Base-by-base conservation (phyloP, 2,329 filamentous ascomycete species). In the Alternaria dauci region DNA sequence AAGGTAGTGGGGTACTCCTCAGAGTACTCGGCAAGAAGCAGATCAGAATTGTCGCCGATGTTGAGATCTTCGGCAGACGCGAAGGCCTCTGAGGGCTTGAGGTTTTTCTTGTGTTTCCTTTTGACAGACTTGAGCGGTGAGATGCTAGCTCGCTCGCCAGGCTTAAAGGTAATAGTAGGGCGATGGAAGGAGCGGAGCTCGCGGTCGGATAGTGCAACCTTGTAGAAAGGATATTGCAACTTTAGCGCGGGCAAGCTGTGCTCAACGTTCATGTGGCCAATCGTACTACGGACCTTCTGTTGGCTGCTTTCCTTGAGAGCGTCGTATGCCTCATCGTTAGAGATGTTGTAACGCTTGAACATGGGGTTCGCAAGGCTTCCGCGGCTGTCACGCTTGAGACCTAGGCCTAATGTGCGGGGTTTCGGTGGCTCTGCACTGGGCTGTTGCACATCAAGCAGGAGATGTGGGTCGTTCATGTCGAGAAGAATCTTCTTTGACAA, bases 251-350 rank as follows among this genome's bases (percentile, higher is more conserved):
- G 94, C 83, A 97, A 85, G 78, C 92, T 94, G 81, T 99, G 95
- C 77, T 99, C 95, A 42, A 99, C 89, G n/a, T 91, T 89, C 63
- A 97, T 88, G 73, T 94, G 94, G 46, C 93, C 93, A 62, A 99
- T 87, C 1, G 93, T 96, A 53, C 93, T 95, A 68, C 95, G 89
- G 62, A 99, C 92, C 79, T 97, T 98, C 84, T 92, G 93, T 80
- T 96, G 93, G 74, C 96, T 94, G 74, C 97, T 98, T 78, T 97
- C 93, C 79, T 98, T 98, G 44, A 99, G 86, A 61, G 93, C 88
- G 74, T 98, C 94, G 77, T 99, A 99, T 2, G 94, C 94, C 60
- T 95, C 91, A 73, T 99, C 95, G 65, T 98, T 98, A 30, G 94
- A 97, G 59, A 96, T 91, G 75, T 98, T 98, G 84, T 97, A 99